Conservation (phyloP, 768 basidiomycete species). For the Tylopilus balloui region DNA sequence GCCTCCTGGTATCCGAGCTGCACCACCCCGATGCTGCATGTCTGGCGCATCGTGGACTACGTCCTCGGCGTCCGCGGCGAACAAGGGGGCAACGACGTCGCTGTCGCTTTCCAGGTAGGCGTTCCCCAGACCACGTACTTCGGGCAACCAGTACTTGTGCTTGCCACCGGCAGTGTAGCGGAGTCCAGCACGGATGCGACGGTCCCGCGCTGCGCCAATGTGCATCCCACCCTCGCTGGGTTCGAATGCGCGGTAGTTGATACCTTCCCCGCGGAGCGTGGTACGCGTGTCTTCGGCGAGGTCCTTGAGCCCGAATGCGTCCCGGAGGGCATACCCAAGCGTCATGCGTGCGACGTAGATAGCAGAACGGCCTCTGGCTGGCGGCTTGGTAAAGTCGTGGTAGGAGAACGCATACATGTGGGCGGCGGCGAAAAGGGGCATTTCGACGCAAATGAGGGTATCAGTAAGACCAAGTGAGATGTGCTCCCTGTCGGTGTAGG, state of each 20-base stretch:
- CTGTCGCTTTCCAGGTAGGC: slow-evolving; percentile 35
- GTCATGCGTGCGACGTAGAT: slow-evolving; percentile 84
- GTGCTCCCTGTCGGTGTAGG: slow-evolving; percentile 83
- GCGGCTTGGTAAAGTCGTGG: slow-evolving; percentile 67
- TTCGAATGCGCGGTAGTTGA: slow-evolving; percentile 96
- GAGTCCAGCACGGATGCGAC: slow-evolving; percentile 86
- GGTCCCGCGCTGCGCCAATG: slow-evolving; percentile 79
- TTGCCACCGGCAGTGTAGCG: slow-evolving; percentile 89
- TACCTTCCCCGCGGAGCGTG: slow-evolving; percentile 82
- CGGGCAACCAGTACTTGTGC: slow-evolving; percentile 94
- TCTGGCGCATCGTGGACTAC: slow-evolving; percentile 65
- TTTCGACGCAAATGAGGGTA: slow-evolving; percentile 89
- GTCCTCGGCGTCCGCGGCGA: slow-evolving; percentile 56
- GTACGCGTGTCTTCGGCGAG: slow-evolving; percentile 80
- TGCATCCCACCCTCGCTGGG: slow-evolving; percentile 93
- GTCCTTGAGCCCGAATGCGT: slow-evolving; percentile 84
- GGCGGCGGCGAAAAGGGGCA: slow-evolving; percentile 94
- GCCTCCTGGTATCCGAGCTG: slow-evolving; percentile 16
- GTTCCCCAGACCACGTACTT: slow-evolving; percentile 32
- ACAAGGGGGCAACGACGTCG: slow-evolving; percentile 72
- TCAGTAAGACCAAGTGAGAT: slow-evolving; percentile 90
- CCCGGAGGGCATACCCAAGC: slow-evolving; percentile 78
- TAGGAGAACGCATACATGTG: slow-evolving; percentile 95
- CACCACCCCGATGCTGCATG: slow-evolving; percentile 33
- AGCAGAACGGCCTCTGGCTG: slow-evolving; percentile 26